Evolutionary conservation across 176 grass and related monocot species (phyloP), one percentile per base, ranked within the genome.

Genomic region (Zoysia japonica): DNA sequence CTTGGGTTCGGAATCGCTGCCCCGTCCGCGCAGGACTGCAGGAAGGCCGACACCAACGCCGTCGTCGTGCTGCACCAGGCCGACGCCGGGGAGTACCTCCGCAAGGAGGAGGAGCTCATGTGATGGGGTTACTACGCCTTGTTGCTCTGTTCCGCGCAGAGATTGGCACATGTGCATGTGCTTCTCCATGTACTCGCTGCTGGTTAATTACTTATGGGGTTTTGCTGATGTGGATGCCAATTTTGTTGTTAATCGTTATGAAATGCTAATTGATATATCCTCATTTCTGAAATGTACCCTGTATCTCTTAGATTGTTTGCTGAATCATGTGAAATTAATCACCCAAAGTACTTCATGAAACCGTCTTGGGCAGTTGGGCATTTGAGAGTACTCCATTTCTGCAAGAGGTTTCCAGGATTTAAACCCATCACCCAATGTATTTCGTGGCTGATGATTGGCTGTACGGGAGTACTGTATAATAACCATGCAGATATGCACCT

Each of bases 1-100:
- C 87, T 97, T 14, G 91, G 94, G 0, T 97, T 97, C 38, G 91
- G 91, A 5, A 52, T 97, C 6, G 87, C 91, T 0, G 87, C 89
- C 15, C 66, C 85, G 75, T 91, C 89, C 3, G 88, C 91, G 5
- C 91, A 97, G 80, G 94, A 94, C 70, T 92, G 89, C 83, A 87
- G 91, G 69, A 93, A 94, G 87, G 91, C 91, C 4, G 87, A 93
- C 38, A 85, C 94, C 3, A 86, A 97, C 66, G 89, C 91, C 1
- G 83, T 97, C 0, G 89, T 97, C 2, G 94, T 97, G 9, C 80
- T 92, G 47, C 94, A 91, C 64, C 91, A 97, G 82, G 48, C 94
- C 0, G 91, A 97, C 45, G 86, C 89, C 0, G 89, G 91, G 11
- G 89, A 92, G 82, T 97, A 92, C 73, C 90, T 97, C 72, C 91